phyloP scores from a whole-genome alignment of 768 basidiomycete genomes.

The Suillus weaverae region DNA sequence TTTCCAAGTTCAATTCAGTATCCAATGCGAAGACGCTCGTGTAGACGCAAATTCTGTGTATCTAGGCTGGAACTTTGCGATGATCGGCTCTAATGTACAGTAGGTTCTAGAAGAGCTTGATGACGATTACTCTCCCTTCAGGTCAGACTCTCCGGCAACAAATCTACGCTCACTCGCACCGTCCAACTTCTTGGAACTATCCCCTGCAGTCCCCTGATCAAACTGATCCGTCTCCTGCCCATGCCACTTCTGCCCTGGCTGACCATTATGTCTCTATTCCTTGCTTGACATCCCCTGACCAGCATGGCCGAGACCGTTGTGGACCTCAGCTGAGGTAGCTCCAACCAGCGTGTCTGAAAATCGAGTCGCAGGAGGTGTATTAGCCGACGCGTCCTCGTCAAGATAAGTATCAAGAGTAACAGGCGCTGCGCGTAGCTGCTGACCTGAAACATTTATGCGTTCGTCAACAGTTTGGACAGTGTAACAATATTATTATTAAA shows the following conservation, averaged over 20 bases:
- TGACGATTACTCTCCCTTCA: conserved; percentile 1
- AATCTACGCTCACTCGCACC: conserved; percentile 11
- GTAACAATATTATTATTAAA: neutral
- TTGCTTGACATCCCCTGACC: conserved; percentile 33
- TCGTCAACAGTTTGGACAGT: no score
- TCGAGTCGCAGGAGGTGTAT: neutral
- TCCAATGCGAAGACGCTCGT: no score
- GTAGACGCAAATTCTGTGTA: neutral
- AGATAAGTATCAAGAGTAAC: conserved; percentile 31
- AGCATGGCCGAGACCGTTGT: conserved; percentile 32
- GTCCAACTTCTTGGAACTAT: conserved; percentile 7
- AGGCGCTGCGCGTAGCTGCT: conserved; percentile 15
- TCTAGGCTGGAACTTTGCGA: neutral
- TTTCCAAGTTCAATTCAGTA: no score
- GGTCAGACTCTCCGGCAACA: conserved; percentile 10
- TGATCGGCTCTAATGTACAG: neutral
- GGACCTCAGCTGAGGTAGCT: conserved; percentile 35
- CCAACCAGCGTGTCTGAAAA: conserved; percentile 29
- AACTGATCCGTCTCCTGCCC: conserved; percentile 22
- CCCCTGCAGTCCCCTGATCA: conserved; percentile 5
- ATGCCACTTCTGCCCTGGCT: conserved; percentile 28
- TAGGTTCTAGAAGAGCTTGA: neutral
- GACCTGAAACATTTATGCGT: conserved; percentile 9
- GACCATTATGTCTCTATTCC: conserved; percentile 37
- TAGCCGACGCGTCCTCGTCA: conserved; percentile 32